Base-by-base conservation (phyloP, 1,284 basidiomycete genomes). In the Gomphus bonarii region DNA sequence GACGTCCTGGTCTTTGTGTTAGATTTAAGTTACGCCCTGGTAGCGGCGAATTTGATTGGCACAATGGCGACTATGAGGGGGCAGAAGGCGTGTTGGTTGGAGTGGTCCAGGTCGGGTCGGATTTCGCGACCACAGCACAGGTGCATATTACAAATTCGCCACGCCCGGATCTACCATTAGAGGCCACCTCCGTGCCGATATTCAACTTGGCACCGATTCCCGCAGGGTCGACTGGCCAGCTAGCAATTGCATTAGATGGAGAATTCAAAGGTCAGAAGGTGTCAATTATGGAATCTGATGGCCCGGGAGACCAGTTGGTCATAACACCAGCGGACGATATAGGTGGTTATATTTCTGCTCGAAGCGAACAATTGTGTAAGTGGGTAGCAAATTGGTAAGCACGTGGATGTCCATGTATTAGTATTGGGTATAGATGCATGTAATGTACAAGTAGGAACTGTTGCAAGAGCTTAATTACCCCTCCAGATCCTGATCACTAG, bases 11-110 rank as follows among this genome's bases (percentile, higher is more conserved):
- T 22, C 72, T 79, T 61, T 67, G 84, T 58, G 69, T 70, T 60
- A 61, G 73, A 46, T 71, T 87, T n/a, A 1, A 75, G 76, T 16
- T 81, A 0, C 71, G 72, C 25, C 65, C 67, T 10, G 64, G 65
- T 11, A 54, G 43, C 2, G 61, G 59, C 46, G 31, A 33, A 33
- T 48, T 42, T 7, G 62, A 63, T 25, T 87, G 82, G 71, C 72
- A 79, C 51, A 69, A 73, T 31, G 83, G 83, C 40, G 73, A 78
- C 36, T 75, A 75, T 63, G 81, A 88, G 61, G 72, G 70, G 28
- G 70, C 70, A 52, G 65, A 70, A 35, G 84, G 79, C 57, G 67
- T 71, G 50, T 68, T 79, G 25, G 64, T 68, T 40, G 67, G 66
- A 36, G 65, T 74, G 16, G 68, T 74, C 60, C 65, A 69, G 61